phyloP scores from a whole-genome alignment of 805 yeast genomes.

The Candida sithepensis region DNA sequence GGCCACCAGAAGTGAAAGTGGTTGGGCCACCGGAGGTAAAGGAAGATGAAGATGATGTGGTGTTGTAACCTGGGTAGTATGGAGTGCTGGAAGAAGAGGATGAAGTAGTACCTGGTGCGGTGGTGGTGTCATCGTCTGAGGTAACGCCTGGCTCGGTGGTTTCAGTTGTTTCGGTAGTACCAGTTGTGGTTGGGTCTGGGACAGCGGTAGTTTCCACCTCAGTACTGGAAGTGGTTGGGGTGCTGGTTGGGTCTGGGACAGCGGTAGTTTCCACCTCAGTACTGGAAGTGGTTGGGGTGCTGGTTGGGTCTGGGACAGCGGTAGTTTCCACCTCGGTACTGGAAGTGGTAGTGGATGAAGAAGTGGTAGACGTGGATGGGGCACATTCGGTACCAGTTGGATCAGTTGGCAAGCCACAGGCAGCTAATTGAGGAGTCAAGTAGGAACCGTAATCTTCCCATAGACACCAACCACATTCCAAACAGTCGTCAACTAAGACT shows the following conservation, averaged over 20 bases:
- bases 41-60: neutral
- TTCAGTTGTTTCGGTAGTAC: too few species aligned
- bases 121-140: too few species aligned
- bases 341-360: neutral
- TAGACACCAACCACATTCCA: constrained; percentile 40
- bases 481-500: constrained; percentile 29
- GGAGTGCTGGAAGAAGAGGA: too few species aligned
- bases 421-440: constrained; percentile 29
- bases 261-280: too few species aligned
- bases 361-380: constrained; percentile 6
- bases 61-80: too few species aligned
- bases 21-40: neutral
- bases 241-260: neutral
- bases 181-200: too few species aligned
- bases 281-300: neutral
- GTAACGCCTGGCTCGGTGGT: too few species aligned
- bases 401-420: constrained; percentile 27
- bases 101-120: too few species aligned
- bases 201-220: neutral
- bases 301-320: too few species aligned
- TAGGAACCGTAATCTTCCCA: constrained; percentile 35
- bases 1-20: neutral
- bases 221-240: neutral
- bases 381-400: constrained; percentile 34
- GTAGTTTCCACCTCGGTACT: too few species aligned